Evolutionary conservation across 2,329 filamentous ascomycete genomes (phyloP).

Genomic region (Paraphaeosphaeria minitans): DNA sequence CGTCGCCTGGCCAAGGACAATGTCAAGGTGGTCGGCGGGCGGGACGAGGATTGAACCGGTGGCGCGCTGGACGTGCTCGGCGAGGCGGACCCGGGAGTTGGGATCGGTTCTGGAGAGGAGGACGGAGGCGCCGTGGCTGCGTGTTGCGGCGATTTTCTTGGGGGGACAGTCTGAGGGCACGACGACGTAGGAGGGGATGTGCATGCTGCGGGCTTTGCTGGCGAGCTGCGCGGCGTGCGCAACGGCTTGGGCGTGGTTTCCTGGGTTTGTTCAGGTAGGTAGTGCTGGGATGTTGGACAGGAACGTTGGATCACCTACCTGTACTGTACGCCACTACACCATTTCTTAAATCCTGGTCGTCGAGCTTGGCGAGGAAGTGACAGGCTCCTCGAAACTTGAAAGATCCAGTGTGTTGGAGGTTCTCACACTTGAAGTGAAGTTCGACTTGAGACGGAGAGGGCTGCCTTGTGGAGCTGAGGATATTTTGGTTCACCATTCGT

Average conservation of each 20-base stretch:
- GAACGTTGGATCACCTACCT: constrained; percentile 12
- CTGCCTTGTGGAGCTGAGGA: neutral
- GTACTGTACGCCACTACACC: constrained; percentile 18
- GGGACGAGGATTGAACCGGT: constrained; percentile 14
- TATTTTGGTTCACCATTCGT: neutral
- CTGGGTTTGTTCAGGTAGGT: neutral
- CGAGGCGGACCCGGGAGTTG: constrained; percentile 1
- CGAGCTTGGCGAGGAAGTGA: constrained; percentile 15
- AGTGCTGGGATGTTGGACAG: neutral
- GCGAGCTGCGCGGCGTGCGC: constrained; percentile 13
- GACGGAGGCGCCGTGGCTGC: constrained; percentile 12
- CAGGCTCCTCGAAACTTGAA: constrained; percentile 20
- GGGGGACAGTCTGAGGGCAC: constrained; percentile 11
- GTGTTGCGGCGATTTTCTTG: constrained; percentile 11
- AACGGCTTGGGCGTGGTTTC: constrained; percentile 20
- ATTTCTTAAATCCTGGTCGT: constrained; percentile 7
- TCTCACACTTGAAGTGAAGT: constrained; percentile 21
- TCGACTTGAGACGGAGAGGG: neutral
- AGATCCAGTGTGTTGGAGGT: constrained; percentile 16
- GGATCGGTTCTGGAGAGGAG: constrained; percentile 3
- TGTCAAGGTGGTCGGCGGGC: constrained; percentile 15
- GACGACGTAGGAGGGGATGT: constrained; percentile 14
- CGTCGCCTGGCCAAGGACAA: constrained; percentile 17
- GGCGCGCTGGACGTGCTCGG: constrained; percentile 2
- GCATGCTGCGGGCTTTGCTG: neutral